Evolutionary conservation across 2,329 filamentous ascomycete species (phyloP).

Genomic region (Aspergillus pseudoviridinutans): DNA sequence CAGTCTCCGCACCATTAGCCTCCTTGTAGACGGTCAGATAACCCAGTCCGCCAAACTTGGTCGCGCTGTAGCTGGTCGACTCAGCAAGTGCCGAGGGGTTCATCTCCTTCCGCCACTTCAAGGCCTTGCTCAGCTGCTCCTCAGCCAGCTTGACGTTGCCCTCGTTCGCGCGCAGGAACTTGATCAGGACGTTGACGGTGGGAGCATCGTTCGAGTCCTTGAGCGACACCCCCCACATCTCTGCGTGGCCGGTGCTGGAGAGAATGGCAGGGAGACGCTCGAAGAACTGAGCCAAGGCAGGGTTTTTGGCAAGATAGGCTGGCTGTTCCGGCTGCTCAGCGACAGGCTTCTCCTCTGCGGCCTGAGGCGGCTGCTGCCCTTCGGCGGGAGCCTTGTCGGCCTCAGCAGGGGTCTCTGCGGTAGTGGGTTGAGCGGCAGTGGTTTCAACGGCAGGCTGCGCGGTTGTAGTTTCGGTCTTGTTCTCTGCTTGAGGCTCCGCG

Average conservation of each 20-base stretch:
- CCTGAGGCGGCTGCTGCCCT: background rate
- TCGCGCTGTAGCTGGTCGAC: conserved; percentile 58
- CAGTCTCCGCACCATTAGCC: conserved; percentile 49
- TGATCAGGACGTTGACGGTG: conserved; percentile 81
- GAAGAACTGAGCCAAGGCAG: conserved; percentile 54
- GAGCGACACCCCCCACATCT: conserved; percentile 85
- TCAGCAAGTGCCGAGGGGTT: conserved; percentile 65
- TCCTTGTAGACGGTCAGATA: conserved; percentile 70
- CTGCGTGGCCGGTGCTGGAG: conserved; percentile 57
- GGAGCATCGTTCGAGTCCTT: conserved; percentile 56
- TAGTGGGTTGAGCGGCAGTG: conserved; percentile 2
- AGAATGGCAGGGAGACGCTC: conserved; percentile 57
- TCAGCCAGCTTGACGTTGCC: conserved; percentile 69
- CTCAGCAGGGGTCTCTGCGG: conserved; percentile 1
- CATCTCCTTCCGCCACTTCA: conserved; percentile 77
- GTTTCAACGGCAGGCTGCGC: conserved; percentile 2
- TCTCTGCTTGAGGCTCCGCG: conserved; percentile 3
- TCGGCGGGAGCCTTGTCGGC: conserved; percentile 8
- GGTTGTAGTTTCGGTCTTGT: conserved; percentile 8
- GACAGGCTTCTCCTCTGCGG: background rate
- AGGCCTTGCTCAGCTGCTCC: conserved; percentile 71
- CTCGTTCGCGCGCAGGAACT: conserved; percentile 88
- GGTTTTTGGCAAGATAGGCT: conserved; percentile 35
- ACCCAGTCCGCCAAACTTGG: conserved; percentile 73
- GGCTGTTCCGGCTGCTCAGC: conserved; percentile 25